phyloP scores from a whole-genome alignment of 176 grass and related monocot genomes.

The Pharus latifolius region DNA sequence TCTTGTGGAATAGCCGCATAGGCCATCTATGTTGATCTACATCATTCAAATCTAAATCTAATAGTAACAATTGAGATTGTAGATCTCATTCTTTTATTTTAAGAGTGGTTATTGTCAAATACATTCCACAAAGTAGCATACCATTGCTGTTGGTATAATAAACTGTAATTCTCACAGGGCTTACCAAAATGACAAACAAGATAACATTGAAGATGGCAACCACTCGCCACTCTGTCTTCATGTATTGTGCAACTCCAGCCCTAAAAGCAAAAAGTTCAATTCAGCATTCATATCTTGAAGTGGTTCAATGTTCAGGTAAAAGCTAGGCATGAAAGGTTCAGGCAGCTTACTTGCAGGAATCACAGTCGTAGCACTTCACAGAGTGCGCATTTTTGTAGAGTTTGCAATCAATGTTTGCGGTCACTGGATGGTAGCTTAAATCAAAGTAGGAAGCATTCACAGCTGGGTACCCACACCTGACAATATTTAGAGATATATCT shows the following conservation, averaged over 20 bases:
- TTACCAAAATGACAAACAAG: conserved; percentile 85
- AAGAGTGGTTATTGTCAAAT: no score
- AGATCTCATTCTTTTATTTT: no score
- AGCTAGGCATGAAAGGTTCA: not conserved
- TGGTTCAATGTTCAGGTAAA: not conserved
- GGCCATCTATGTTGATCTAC: no score
- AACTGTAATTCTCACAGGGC: not conserved
- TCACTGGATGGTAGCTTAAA: conserved; percentile 73
- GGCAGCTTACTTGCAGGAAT: conserved; percentile 82
- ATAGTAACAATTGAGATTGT: no score
- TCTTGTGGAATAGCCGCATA: not conserved
- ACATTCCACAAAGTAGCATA: no score
- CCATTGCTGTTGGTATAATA: no score
- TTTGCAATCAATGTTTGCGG: conserved; percentile 77
- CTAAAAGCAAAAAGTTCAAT: conserved; percentile 10
- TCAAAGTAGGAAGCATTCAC: conserved; percentile 82
- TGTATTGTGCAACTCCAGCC: conserved; percentile 96
- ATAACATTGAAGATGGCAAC: conserved; percentile 86
- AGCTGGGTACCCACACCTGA: conserved; percentile 76
- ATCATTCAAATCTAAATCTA: no score
- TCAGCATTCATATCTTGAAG: not conserved
- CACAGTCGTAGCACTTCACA: conserved; percentile 77
- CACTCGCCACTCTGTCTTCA: conserved; percentile 85
- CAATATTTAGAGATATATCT: not conserved
- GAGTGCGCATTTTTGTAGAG: conserved; percentile 60